A percentile compares a stretch with the other conserved stretches of the same genome.
Evolutionary conservation across 2,329 filamentous ascomycete species (phyloP).

Genomic region (Knufia petricola): DNA sequence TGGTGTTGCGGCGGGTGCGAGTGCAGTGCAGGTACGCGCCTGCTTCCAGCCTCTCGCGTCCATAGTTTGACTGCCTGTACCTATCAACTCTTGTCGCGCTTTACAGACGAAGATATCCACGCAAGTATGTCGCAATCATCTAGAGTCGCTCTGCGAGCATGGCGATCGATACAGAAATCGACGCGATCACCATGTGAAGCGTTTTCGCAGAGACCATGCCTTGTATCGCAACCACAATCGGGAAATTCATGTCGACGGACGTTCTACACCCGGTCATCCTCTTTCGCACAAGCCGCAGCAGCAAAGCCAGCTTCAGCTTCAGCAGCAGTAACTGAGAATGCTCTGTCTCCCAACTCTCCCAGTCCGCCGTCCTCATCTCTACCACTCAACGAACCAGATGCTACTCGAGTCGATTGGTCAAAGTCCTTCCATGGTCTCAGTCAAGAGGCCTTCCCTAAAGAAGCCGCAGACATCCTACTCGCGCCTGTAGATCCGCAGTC

Average conservation of each 20-base stretch:
- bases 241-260: constrained; percentile 22
- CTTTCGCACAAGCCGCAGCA: constrained; percentile 11
- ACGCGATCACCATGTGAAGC: background rate
- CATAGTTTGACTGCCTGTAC: background rate
- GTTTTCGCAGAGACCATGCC: background rate
- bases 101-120: background rate
- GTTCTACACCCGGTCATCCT: constrained; percentile 12
- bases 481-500: constrained; percentile 60
- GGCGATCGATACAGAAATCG: background rate
- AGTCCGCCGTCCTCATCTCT: constrained; percentile 26
- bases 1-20: constrained; percentile 11
- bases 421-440: constrained; percentile 74
- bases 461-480: constrained; percentile 60
- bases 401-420: constrained; percentile 63
- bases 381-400: constrained; percentile 38
- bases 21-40: constrained; percentile 5
- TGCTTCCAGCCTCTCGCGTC: constrained; percentile 1
- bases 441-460: constrained; percentile 57
- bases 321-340: background rate
- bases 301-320: constrained; percentile 10
- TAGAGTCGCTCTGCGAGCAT: constrained; percentile 5
- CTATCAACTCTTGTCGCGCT: background rate
- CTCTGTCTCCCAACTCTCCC: constrained; percentile 3
- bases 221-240: background rate
- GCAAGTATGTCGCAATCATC: constrained; percentile 3